Percentiles rank a stretch among this genome's conserved stretches.
Evolutionary conservation across 345 rosid genomes (phyloP).

Genomic region (Gossypium bickii): DNA sequence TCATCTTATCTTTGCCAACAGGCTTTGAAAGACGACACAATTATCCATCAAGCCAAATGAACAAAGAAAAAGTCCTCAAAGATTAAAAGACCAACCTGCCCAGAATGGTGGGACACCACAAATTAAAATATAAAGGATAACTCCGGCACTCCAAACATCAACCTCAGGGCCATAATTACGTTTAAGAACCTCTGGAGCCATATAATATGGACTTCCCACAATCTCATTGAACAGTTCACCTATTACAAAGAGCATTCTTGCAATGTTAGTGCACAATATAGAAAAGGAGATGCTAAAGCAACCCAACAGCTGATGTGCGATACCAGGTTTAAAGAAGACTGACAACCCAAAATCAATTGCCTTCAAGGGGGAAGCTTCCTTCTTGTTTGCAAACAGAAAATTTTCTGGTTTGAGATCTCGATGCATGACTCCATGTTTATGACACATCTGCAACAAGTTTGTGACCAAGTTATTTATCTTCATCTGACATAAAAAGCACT

Average conservation of each 20-base stretch:
- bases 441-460: conserved; percentile 44
- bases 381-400: conserved; percentile 60
- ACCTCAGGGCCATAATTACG: conserved; percentile 72
- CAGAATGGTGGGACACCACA: conserved; percentile 82
- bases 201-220: conserved; percentile 78
- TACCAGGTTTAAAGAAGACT: conserved; percentile 64
- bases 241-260: conserved; percentile 22
- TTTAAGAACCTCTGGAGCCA: conserved; percentile 77
- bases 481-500: neutral
- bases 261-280: neutral
- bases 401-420: conserved; percentile 82
- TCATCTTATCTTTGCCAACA: neutral
- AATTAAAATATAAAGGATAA: conserved; percentile 63
- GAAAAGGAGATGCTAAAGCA: neutral
- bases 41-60: conserved; percentile 7
- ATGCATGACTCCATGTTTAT: conserved; percentile 68
- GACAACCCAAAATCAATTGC: conserved; percentile 75
- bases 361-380: conserved; percentile 54
- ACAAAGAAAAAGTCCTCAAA: neutral
- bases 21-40: neutral
- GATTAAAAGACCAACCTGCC: conserved; percentile 50
- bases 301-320: neutral
- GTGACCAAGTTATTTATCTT: neutral
- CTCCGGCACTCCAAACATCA: conserved; percentile 85
- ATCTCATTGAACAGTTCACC: conserved; percentile 65